Conservation (phyloP, 345 rosid genomes). For the Leavenworthia alabamica region DNA sequence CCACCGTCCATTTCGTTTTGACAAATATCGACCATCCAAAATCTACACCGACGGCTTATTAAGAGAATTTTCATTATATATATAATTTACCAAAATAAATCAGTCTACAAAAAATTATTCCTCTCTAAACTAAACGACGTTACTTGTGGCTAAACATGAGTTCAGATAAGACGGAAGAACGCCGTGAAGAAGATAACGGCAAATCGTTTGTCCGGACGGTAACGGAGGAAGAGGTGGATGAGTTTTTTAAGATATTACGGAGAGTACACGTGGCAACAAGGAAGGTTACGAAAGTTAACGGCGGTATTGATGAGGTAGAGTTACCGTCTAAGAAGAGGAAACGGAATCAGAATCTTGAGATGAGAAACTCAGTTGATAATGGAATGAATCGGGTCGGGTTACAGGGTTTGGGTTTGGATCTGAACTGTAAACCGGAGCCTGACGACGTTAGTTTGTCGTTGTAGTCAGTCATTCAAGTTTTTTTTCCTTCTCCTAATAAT, state of each 20-base stretch:
- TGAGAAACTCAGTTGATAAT: neutral
- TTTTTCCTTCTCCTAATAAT: neutral
- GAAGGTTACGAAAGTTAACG: conserved; percentile 13
- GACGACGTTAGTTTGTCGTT: conserved; percentile 18
- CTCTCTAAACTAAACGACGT: neutral
- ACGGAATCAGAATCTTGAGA: conserved; percentile 20
- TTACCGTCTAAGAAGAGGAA: conserved; percentile 33
- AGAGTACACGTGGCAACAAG: conserved; percentile 31
- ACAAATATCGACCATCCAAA: conserved; percentile 6
- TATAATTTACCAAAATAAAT: neutral
- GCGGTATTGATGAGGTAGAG: neutral
- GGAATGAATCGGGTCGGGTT: conserved; percentile 22
- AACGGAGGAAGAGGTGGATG: conserved; percentile 35
- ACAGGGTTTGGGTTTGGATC: conserved; percentile 23
- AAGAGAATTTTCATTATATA: neutral
- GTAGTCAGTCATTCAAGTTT: neutral
- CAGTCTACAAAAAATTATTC: neutral
- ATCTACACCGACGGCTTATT: conserved; percentile 16
- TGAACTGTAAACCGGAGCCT: conserved; percentile 29
- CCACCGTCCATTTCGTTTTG: conserved; percentile 4
- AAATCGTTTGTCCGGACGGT: conserved; percentile 14
- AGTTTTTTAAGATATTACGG: conserved; percentile 34
- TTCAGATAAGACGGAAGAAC: conserved; percentile 5
- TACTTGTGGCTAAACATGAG: conserved; percentile 14
- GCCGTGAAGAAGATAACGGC: neutral